These are phyloP conservation scores for Takashimella koratensis DNA, from an alignment of 1,284 basidiomycete species.

Conservation along the genomic window DNA sequence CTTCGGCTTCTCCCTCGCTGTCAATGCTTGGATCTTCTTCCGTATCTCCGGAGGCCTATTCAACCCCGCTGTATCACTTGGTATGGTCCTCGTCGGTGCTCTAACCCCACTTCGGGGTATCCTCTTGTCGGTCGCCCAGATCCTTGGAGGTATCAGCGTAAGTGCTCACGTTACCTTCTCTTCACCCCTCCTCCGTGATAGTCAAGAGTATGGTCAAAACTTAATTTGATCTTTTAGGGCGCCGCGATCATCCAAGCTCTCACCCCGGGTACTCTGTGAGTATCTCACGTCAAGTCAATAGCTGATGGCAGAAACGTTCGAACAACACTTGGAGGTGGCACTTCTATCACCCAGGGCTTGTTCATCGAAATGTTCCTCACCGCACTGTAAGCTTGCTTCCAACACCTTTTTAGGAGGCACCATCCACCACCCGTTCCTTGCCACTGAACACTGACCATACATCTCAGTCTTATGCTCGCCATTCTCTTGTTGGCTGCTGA, in stretches of 20 bases:
- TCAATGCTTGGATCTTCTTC: conserved; percentile 51
- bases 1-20: conserved; percentile 51
- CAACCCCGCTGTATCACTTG: conserved; percentile 51
- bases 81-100: conserved; percentile 49
- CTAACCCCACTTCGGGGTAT: conserved; percentile 44
- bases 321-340: conserved; percentile 22
- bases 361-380: conserved; percentile 43
- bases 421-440: too few species aligned
- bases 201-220: too few species aligned
- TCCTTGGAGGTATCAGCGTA: conserved; percentile 50
- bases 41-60: conserved; percentile 44
- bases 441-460: not conserved
- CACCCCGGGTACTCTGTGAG: conserved; percentile 39
- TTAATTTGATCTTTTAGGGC: too few species aligned
- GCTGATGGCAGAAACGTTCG: conserved; percentile 20
- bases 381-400: conserved; percentile 17
- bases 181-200: too few species aligned
- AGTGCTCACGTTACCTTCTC: conserved; percentile 2
- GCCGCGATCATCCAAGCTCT: conserved; percentile 46
- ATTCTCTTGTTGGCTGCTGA: conserved; percentile 28
- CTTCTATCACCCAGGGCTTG: not conserved
- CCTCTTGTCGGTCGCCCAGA: conserved; percentile 46
- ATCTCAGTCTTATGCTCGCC: conserved; percentile 29
- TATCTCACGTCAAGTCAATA: conserved; percentile 17
- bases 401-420: too few species aligned